phyloP scores from a whole-genome alignment of 768 basidiomycete genomes.

The Filobasidium wieringae region DNA sequence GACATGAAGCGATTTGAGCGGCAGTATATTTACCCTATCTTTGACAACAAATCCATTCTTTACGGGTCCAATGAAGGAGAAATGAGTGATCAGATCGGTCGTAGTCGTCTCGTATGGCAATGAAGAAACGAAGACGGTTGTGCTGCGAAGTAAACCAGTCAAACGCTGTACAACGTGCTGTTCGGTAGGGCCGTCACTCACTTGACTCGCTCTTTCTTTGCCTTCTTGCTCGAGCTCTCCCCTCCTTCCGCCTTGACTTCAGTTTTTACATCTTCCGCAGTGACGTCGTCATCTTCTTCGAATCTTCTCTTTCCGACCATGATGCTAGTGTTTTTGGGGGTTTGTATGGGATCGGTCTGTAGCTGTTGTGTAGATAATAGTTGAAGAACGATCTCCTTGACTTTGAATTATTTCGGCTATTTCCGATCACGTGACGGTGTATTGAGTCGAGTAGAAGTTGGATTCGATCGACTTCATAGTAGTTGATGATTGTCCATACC shows the following conservation, averaged over 20 bases:
- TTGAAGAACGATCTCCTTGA: too few relatives aligned
- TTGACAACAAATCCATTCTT: conserved; percentile 86
- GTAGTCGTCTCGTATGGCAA: conserved; percentile 83
- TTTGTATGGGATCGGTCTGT: too few relatives aligned
- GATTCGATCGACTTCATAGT: too few relatives aligned
- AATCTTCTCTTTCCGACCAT: not conserved
- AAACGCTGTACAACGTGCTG: not conserved
- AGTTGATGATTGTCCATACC: too few relatives aligned
- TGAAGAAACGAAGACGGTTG: conserved; percentile 87
- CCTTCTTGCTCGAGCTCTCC: not conserved
- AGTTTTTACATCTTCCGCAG: not conserved
- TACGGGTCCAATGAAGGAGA: conserved; percentile 91
- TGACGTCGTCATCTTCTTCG: not conserved
- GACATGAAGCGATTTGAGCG: not conserved
- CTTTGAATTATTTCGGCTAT: too few relatives aligned
- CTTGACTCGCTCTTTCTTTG: conserved; percentile 16
- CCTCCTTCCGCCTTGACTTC: not conserved
- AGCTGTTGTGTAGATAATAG: too few relatives aligned
- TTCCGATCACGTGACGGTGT: too few relatives aligned
- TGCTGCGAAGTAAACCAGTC: conserved; percentile 14
- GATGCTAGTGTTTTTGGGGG: too few relatives aligned
- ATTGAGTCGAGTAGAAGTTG: too few relatives aligned
- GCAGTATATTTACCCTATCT: conserved; percentile 50
- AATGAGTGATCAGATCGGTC: conserved; percentile 77
- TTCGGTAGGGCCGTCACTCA: not conserved